These are phyloP conservation scores for Thelonectria rubi DNA, from an alignment of 2,329 filamentous ascomycete genomes.

Conservation along the genomic window DNA sequence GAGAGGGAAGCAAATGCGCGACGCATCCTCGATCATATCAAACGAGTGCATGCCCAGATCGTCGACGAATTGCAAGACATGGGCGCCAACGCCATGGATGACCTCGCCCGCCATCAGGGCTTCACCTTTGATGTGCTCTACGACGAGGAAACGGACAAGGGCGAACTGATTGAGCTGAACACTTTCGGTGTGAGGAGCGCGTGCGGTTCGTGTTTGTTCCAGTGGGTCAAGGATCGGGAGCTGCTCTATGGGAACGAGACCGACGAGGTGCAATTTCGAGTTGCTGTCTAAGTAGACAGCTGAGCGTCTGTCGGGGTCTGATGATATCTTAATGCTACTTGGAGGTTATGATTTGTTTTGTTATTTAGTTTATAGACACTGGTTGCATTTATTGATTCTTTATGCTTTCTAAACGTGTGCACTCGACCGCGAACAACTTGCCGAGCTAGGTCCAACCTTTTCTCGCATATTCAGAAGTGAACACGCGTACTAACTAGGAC, in stretches of 20 bases:
- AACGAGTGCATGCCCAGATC: constrained; percentile 41
- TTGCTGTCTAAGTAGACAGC: neutral
- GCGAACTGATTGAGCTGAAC: constrained; percentile 11
- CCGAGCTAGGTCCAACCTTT: no score
- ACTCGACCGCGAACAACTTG: no score
- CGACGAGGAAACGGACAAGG: neutral
- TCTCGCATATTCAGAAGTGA: no score
- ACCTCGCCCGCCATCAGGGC: neutral
- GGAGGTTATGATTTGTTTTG: no score
- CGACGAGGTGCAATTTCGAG: constrained; percentile 7
- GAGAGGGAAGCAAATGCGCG: constrained; percentile 17
- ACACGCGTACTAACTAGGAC: no score
- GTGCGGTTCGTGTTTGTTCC: constrained; percentile 14
- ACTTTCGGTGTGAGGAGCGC: constrained; percentile 18
- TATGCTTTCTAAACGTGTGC: no score
- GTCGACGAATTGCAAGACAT: constrained; percentile 33
- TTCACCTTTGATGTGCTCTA: constrained; percentile 17
- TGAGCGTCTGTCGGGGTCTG: no score
- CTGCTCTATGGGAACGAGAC: constrained; percentile 46
- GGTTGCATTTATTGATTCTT: no score
- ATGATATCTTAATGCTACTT: no score
- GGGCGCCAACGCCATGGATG: neutral
- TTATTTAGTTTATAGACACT: no score
- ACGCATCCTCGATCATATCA: constrained; percentile 32
- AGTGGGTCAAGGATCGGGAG: constrained; percentile 42